These are phyloP conservation scores for Abrus pulchellus DNA, from an alignment of 306 rosid genomes.

Conservation along the genomic window DNA sequence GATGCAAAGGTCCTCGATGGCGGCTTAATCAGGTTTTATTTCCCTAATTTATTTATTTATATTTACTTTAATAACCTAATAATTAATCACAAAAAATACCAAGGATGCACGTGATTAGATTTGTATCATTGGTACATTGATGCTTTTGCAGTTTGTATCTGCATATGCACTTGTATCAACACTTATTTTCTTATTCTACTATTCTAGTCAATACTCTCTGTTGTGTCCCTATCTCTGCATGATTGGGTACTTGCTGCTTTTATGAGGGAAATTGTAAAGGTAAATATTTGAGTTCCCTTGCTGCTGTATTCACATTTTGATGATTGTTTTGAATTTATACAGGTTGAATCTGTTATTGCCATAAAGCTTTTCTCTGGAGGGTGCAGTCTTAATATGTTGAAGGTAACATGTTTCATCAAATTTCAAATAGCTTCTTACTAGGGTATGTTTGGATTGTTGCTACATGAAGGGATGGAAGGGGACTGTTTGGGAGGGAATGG, in stretches of 20 bases:
- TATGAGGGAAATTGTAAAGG: constrained; percentile 8
- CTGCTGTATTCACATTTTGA: constrained; percentile 37
- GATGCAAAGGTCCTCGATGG: neutral
- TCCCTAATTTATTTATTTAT: neutral
- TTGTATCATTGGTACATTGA: neutral
- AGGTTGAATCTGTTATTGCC: constrained; percentile 83
- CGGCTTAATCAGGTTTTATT: constrained; percentile 2
- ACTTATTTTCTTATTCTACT: constrained; percentile 23
- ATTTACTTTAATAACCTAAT: neutral
- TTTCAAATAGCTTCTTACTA: constrained; percentile 38
- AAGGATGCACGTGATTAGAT: neutral
- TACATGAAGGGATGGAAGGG: neutral
- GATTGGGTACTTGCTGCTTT: constrained; percentile 24
- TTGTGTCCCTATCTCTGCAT: neutral
- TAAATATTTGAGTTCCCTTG: constrained; percentile 25
- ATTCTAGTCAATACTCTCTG: constrained; percentile 18
- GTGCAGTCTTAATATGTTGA: constrained; percentile 67
- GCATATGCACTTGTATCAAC: constrained; percentile 8
- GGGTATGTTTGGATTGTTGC: constrained; percentile 30
- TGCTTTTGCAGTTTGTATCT: constrained; percentile 13
- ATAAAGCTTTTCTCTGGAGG: constrained; percentile 68
- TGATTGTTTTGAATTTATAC: constrained; percentile 47
- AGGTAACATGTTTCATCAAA: constrained; percentile 66
- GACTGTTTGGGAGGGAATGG: neutral
- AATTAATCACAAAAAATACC: neutral